Evolutionary conservation across 495 filamentous ascomycete genomes (phyloP).

Genomic region (Podospora pseudoanserina): DNA sequence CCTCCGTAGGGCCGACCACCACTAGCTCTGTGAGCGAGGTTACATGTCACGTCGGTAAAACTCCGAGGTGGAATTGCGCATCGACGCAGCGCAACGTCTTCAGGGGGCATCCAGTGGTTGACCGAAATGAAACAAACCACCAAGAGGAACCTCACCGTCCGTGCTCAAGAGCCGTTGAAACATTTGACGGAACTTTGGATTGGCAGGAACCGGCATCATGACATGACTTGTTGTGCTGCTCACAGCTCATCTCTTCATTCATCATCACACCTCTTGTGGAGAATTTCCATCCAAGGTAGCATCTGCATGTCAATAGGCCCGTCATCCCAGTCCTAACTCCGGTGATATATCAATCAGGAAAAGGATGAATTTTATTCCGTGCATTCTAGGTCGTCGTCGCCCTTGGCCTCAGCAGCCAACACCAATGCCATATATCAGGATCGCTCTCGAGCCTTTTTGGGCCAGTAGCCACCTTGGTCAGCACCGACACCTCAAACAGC

Average conservation of each 20-base stretch:
- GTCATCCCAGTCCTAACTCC: background rate
- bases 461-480: conserved; percentile 32
- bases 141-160: background rate
- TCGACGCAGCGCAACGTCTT: too few relatives aligned
- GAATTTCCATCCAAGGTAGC: background rate
- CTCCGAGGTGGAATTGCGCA: conserved; percentile 6
- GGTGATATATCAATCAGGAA: background rate
- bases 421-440: conserved; percentile 38
- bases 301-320: background rate
- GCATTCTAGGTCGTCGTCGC: background rate
- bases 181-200: background rate
- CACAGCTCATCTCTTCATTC: background rate
- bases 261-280: background rate
- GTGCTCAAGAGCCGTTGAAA: conserved; percentile 1
- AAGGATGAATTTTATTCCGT: background rate
- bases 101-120: background rate
- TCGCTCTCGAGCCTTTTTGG: conserved; percentile 32
- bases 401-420: conserved; percentile 36
- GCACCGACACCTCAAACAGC: conserved; percentile 34
- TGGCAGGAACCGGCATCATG: background rate
- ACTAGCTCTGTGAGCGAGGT: background rate
- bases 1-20: conserved; percentile 6
- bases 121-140: conserved; percentile 11
- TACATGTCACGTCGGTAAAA: conserved; percentile 12
- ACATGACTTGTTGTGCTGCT: background rate